These are phyloP conservation scores for Aspergillus sp. DNA, from an alignment of 2,329 filamentous ascomycete genomes.

Conservation along the genomic window DNA sequence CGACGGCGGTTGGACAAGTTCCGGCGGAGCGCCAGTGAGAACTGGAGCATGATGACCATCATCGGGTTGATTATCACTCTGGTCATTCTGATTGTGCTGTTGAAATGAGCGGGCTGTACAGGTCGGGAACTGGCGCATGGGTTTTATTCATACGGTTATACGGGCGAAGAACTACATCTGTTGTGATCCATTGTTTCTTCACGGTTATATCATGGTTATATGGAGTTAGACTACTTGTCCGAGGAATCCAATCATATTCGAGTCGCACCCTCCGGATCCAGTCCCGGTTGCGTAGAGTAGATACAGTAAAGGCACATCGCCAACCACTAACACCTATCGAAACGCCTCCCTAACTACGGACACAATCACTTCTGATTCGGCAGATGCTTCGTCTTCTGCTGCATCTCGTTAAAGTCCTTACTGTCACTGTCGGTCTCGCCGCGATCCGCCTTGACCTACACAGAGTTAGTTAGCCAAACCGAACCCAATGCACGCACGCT, in stretches of 20 bases:
- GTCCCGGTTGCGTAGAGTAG: neutral
- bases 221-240: slow-evolving; percentile 2
- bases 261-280: neutral
- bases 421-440: slow-evolving; percentile 38
- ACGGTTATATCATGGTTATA: slow-evolving; percentile 7
- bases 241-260: neutral
- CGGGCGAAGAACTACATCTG: neutral
- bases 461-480: neutral
- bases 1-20: slow-evolving; percentile 69
- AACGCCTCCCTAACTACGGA: neutral
- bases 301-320: too few relatives aligned
- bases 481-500: too few relatives aligned
- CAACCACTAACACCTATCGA: neutral
- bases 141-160: neutral
- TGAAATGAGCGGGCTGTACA: slow-evolving; percentile 56
- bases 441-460: slow-evolving; percentile 60
- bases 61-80: slow-evolving; percentile 79
- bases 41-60: slow-evolving; percentile 81
- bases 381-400: slow-evolving; percentile 58
- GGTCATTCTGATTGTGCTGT: slow-evolving; percentile 74
- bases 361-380: slow-evolving; percentile 7
- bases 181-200: neutral
- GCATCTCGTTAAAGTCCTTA: slow-evolving; percentile 49
- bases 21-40: slow-evolving; percentile 72
- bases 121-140: neutral